Base-by-base conservation (phyloP, 2,329 filamentous ascomycete genomes). In the Akanthomyces lecanii region DNA sequence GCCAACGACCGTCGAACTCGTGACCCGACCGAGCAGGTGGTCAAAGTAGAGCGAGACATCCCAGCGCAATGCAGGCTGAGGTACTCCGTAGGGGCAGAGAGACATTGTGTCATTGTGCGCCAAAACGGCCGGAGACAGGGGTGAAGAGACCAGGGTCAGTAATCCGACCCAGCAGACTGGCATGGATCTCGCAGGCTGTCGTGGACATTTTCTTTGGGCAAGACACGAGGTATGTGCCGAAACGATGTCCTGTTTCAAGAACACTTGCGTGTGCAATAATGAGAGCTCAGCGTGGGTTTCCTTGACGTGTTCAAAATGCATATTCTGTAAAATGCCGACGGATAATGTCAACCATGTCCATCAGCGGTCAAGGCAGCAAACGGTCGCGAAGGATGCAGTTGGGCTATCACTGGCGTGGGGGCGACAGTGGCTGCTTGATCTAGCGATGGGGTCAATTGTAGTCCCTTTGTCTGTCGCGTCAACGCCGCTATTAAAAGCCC, bases 31-130 rank as follows among this genome's bases (percentile, higher is more conserved):
- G n/a, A 10, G 45, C 56, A 44, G 16, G 10, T 42, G 18, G 18
- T 38, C 33, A 52, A 40, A 59, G 23, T 40, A 42, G n/a, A 52
- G 28, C 38, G 48, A 53, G 25, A 42, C 50, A 51, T 52, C 48
- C 25, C 36, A 55, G 36, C 25, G 33, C 16, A 36, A 36, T 36
- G 33, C 33, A 36, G 23, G 28, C 30, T 47, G 47, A 47, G 50
- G 45, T 4, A 5, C 4, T 30, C 28, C 28, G 28, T 18, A 44
- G 38, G 40, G 58, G 58, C 12, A 61, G 48, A 45, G 50, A 45
- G 50, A 48, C 48, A 28, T 47, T 54, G 58, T 54, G 48, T 53
- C 58, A 61, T 54, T 47, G 38, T 53, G 38, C 50, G 38, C 47
- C 47, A 21, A 56, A 53, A 61, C 50, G 36, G 38, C 47, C 47